phyloP scores from a whole-genome alignment of 2,329 filamentous ascomycete species.

The Lecanicillium sp. region DNA sequence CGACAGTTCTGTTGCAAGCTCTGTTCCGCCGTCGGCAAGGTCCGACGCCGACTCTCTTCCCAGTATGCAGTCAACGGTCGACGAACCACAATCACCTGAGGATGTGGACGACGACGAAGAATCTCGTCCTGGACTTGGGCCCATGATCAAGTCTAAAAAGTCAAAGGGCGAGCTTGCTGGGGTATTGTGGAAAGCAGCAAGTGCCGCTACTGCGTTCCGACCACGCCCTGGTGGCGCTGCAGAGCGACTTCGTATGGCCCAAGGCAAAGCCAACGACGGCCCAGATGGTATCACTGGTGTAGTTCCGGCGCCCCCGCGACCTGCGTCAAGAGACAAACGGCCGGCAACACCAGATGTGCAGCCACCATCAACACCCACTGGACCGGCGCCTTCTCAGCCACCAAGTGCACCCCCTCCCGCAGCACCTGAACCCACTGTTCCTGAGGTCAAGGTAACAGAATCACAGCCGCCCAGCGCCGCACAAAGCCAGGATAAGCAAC shows the following conservation, averaged over 20 bases:
- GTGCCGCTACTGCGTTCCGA: slow-evolving; percentile 59
- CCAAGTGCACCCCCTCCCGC: neutral
- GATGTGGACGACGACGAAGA: slow-evolving; percentile 27
- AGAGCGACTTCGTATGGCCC: slow-evolving; percentile 61
- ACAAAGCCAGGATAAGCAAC: slow-evolving; percentile 18
- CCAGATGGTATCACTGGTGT: slow-evolving; percentile 87
- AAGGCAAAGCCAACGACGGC: slow-evolving; percentile 52
- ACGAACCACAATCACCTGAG: too few species aligned
- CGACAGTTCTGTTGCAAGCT: neutral
- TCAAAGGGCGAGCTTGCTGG: slow-evolving; percentile 66
- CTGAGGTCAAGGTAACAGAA: slow-evolving; percentile 51
- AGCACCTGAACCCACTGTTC: slow-evolving; percentile 30
- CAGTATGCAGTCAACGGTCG: too few species aligned
- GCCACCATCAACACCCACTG: slow-evolving; percentile 15
- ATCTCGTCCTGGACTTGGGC: slow-evolving; percentile 67
- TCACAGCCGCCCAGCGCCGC: slow-evolving; percentile 23
- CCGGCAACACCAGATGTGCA: slow-evolving; percentile 14
- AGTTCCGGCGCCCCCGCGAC: slow-evolving; percentile 64
- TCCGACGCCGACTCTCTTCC: neutral
- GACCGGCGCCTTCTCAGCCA: slow-evolving; percentile 4
- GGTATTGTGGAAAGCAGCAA: slow-evolving; percentile 72
- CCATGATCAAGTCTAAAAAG: slow-evolving; percentile 80
- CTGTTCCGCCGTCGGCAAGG: slow-evolving; percentile 13
- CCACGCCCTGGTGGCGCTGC: slow-evolving; percentile 81
- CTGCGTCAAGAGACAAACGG: slow-evolving; percentile 27